phyloP scores from a whole-genome alignment of 2,329 filamentous ascomycete genomes.

The Diaporthe sp. region DNA sequence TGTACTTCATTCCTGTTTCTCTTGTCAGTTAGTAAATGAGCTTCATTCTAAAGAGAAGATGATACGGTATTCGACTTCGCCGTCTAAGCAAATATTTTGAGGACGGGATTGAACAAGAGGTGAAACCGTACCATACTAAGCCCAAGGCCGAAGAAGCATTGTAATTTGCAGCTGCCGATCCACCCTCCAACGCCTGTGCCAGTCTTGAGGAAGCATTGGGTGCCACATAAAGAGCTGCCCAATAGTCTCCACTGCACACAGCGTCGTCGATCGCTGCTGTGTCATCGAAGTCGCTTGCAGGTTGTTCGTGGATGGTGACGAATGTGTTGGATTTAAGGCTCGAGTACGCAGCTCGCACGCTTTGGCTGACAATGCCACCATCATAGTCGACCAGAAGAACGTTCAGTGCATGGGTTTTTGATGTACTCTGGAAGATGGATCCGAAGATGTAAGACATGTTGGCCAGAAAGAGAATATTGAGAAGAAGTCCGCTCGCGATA shows the following conservation, averaged over 20 bases:
- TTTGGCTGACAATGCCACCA: constrained; percentile 20
- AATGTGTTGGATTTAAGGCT: constrained; percentile 13
- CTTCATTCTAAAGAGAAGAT: not conserved
- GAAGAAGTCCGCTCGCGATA: not conserved
- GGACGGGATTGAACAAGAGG: not conserved
- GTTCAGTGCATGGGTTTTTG: constrained; percentile 12
- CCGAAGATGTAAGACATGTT: constrained; percentile 19
- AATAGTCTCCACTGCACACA: constrained; percentile 23
- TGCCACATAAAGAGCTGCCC: constrained; percentile 22
- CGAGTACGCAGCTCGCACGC: constrained; percentile 1
- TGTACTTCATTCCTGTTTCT: constrained; percentile 22
- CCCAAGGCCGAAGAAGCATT: constrained; percentile 11
- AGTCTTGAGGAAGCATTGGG: constrained; percentile 4
- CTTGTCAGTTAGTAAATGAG: not conserved
- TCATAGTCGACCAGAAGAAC: constrained; percentile 32
- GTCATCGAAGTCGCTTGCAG: not conserved
- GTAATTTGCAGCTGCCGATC: not conserved
- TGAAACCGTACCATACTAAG: constrained; percentile 6
- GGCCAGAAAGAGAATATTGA: constrained; percentile 15
- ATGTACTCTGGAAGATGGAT: not conserved
- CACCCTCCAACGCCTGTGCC: constrained; percentile 8
- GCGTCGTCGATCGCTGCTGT: constrained; percentile 1
- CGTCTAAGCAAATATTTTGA: too few species aligned
- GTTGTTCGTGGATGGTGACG: constrained; percentile 1
- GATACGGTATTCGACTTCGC: not conserved